These are phyloP conservation scores for Zymoseptoria ardabiliae DNA, from an alignment of 2,329 filamentous ascomycete species.

Conservation along the genomic window DNA sequence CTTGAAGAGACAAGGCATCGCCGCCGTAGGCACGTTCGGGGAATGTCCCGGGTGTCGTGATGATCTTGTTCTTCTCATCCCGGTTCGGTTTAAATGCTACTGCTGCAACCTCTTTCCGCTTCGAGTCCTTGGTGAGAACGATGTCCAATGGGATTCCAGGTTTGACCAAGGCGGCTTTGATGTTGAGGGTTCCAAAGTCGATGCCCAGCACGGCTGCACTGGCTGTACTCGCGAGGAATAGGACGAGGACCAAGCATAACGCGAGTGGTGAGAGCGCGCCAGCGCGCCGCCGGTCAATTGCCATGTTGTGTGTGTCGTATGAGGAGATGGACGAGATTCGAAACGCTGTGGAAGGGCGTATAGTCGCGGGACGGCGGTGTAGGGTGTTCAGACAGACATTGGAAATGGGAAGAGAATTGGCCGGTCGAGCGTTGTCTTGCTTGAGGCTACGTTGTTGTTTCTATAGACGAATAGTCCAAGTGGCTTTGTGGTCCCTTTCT, in stretches of 20 bases:
- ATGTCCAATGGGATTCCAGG: conserved; percentile 96
- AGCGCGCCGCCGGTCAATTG: conserved; percentile 21
- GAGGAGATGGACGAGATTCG: neutral
- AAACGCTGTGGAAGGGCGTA: neutral
- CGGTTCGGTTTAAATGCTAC: conserved; percentile 87
- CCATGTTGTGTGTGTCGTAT: conserved; percentile 14
- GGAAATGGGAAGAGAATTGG: neutral
- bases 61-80: conserved; percentile 50
- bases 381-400: neutral
- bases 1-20: conserved; percentile 79
- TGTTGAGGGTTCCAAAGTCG: conserved; percentile 91
- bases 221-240: conserved; percentile 50
- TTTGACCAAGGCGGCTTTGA: conserved; percentile 93
- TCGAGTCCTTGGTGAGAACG: conserved; percentile 93
- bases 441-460: neutral
- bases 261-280: conserved; percentile 17
- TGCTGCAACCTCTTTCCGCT: conserved; percentile 86
- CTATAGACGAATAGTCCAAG: neutral
- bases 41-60: conserved; percentile 45
- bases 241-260: conserved; percentile 34
- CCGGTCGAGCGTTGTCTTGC: neutral
- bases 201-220: conserved; percentile 73
- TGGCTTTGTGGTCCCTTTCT: neutral
- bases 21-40: conserved; percentile 89
- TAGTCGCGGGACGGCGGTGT: neutral